These are phyloP conservation scores for Phaeoacremonium minimum DNA, from an alignment of 2,329 filamentous ascomycete species.

Conservation along the genomic window DNA sequence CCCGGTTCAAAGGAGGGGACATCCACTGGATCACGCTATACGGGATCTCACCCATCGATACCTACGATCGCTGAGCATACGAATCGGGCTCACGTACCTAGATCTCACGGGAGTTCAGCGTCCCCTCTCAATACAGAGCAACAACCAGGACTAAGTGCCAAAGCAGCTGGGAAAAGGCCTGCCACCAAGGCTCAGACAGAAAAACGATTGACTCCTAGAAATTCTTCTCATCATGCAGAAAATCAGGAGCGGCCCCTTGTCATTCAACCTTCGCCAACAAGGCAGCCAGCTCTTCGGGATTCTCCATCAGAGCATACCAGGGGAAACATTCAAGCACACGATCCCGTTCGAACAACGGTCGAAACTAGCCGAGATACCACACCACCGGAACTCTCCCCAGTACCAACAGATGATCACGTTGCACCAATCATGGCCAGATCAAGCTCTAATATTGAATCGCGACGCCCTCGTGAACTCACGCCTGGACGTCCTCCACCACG, in stretches of 20 bases:
- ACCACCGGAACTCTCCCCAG: too few species aligned
- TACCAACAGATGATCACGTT: too few species aligned
- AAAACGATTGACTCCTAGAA: constrained; percentile 2
- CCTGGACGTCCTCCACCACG: constrained; percentile 10
- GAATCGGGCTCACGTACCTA: constrained; percentile 5
- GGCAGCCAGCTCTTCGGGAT: too few species aligned
- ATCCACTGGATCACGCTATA: constrained; percentile 11
- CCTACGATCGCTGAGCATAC: constrained; percentile 9
- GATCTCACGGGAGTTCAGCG: constrained; percentile 6
- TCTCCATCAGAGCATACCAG: too few species aligned
- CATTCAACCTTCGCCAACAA: not conserved
- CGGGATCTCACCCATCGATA: not conserved
- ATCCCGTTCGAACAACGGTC: too few species aligned
- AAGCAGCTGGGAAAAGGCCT: constrained; percentile 45
- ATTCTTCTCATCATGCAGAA: constrained; percentile 1
- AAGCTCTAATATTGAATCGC: constrained; percentile 8
- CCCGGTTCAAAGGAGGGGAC: constrained; percentile 22
- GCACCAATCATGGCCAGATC: constrained; percentile 10
- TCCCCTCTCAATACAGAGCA: constrained; percentile 7
- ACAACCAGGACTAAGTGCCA: constrained; percentile 28
- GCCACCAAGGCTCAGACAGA: constrained; percentile 12
- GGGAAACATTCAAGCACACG: too few species aligned
- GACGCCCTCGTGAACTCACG: constrained; percentile 8
- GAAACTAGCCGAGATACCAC: too few species aligned
- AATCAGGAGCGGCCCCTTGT: not conserved